Evolutionary conservation across 805 yeast species (phyloP).

Genomic region (Ogataea neopini): DNA sequence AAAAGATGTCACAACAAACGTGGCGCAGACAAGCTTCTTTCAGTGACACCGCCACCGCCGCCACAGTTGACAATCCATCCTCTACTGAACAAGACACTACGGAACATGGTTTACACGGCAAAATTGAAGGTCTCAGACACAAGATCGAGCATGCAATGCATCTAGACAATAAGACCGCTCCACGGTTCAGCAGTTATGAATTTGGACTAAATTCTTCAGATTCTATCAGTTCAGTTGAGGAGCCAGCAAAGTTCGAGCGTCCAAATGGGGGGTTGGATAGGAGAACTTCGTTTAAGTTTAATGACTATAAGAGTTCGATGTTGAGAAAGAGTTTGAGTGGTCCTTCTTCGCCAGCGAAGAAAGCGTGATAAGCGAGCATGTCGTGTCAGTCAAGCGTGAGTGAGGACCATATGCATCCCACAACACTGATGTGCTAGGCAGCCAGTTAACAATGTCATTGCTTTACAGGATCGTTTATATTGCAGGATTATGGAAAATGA

Average conservation of each 20-base stretch:
- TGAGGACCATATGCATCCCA: too few species aligned
- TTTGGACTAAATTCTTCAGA: slow-evolving; percentile 9
- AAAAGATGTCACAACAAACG: slow-evolving; percentile 26
- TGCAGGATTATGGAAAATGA: too few species aligned
- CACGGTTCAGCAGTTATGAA: slow-evolving; percentile 13
- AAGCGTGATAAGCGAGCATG: too few species aligned
- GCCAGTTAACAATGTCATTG: too few species aligned
- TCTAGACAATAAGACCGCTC: background rate
- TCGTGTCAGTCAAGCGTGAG: too few species aligned
- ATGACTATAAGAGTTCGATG: slow-evolving; percentile 30
- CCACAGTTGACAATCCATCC: slow-evolving; percentile 9
- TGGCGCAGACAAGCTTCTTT: slow-evolving; percentile 24
- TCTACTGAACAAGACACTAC: background rate
- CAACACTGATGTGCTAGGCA: too few species aligned
- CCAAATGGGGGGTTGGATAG: background rate
- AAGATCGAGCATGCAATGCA: slow-evolving; percentile 14
- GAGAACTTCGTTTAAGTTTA: slow-evolving; percentile 27
- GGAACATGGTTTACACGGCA: background rate
- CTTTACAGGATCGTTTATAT: too few species aligned
- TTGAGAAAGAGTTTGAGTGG: slow-evolving; percentile 26
- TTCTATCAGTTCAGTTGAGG: background rate
- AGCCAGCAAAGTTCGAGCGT: background rate
- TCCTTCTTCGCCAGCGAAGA: slow-evolving; percentile 2
- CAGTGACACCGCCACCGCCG: slow-evolving; percentile 1
- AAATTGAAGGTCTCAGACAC: slow-evolving; percentile 9